Base-by-base conservation (phyloP, 371 early-diverging fungal genomes). In the Mortierella sp. region DNA sequence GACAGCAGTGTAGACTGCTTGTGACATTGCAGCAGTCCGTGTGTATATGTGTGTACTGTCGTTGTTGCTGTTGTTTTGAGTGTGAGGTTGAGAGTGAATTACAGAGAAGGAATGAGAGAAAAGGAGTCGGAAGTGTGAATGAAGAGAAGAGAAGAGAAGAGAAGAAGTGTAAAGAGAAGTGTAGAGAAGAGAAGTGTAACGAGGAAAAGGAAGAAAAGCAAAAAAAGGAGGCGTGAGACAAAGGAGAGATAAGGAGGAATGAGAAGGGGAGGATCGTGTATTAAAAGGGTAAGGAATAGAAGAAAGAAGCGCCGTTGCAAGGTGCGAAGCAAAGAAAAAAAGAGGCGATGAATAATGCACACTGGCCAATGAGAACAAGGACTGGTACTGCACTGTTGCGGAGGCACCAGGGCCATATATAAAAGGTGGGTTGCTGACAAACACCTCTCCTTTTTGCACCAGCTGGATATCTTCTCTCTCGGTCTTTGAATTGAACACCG, bases 1-100 rank as follows among this genome's bases (percentile, higher is more conserved):
- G 46, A 76, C 59, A 13, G 76, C 76, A 16, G 71, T 44, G 76
- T 76, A 76, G 59, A 31, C 76, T 31, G 48, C 71, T 57, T 57
- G 43, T 57, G 71, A 28, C 50, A 44, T 46, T 72, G 72, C 51
- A 34, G n/a, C 43, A 72, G 34, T 24, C 72, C 51, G 51, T 28
- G 50, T 6, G 53, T 50, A 37, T 53, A 8, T 46, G 0, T 50
- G 50, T 67, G n/a, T n/a, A 11, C 21, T 55, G 55, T 55, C 5
- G 28, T 9, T 26, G 55, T 26, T 31, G 50, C 5, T 24, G 37
- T 21, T 37, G 64, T 10, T 34, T 21, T 16, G 11, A 28, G 28
- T 19, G 3, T n/a, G 54, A 24, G 21, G 54, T 24, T 61, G 61
- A 31, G n/a, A 19, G 61, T 61, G 14, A 13, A 19, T 14, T 14